These are phyloP conservation scores for Cyclospora cayetanensis DNA, from an alignment of 169 alveolate genomes.

Conservation along the genomic window DNA sequence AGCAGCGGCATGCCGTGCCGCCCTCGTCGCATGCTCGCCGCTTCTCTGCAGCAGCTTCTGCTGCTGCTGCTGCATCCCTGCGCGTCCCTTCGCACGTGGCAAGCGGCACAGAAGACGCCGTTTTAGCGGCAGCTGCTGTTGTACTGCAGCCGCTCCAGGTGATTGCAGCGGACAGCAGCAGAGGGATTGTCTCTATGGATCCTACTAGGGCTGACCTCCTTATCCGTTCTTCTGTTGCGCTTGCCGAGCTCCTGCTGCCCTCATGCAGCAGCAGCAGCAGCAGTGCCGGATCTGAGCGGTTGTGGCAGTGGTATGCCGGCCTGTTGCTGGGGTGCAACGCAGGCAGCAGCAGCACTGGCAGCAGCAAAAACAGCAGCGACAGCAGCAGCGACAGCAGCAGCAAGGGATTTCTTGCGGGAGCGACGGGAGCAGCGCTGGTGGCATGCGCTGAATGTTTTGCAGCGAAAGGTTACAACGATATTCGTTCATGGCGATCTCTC, in stretches of 20 bases:
- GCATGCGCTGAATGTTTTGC: background rate
- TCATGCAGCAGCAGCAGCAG: conserved; percentile 50
- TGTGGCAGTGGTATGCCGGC: conserved; percentile 37
- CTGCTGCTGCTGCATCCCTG: background rate
- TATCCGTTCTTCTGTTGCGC: conserved; percentile 2
- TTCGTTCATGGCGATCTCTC: background rate
- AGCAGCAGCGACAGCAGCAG: conserved; percentile 48
- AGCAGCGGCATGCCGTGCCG: background rate
- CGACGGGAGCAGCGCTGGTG: conserved; percentile 19
- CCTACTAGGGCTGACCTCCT: background rate
- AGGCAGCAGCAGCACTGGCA: background rate
- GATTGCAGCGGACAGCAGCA: conserved; percentile 27
- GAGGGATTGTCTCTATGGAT: background rate
- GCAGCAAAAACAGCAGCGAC: conserved; percentile 60
- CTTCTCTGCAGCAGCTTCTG: conserved; percentile 22
- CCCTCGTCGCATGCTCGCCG: background rate
- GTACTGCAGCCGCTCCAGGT: conserved; percentile 28
- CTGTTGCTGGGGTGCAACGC: background rate
- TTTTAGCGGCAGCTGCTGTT: conserved; percentile 34
- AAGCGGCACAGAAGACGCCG: background rate
- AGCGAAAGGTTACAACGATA: background rate
- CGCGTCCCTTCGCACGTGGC: background rate
- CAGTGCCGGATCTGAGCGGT: background rate
- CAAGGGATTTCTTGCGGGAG: background rate
- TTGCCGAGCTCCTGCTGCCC: conserved; percentile 44